Percentiles rank a stretch among this genome's conserved stretches.
Conservation (phyloP, 1,284 basidiomycete species). For the Malassezia brasiliensis region DNA sequence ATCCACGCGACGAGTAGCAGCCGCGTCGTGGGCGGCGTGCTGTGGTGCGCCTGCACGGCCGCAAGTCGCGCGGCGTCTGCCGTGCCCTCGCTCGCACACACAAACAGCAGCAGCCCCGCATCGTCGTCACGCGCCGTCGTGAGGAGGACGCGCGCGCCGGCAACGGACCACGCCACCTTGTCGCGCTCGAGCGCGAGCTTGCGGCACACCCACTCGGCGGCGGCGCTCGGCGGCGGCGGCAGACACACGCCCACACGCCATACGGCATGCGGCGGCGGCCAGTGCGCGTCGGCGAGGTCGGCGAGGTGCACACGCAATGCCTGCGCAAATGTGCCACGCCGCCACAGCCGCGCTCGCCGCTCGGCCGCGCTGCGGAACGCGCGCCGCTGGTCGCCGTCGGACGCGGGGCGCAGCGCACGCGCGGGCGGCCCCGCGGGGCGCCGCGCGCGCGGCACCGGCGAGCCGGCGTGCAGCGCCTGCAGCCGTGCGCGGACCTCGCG, state of each 20-base stretch:
- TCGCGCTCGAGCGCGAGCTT: not conserved
- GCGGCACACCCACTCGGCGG: not conserved
- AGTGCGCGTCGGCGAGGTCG: not conserved
- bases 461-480: not conserved
- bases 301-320: not conserved
- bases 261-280: not conserved
- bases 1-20: conserved; percentile 4
- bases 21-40: not conserved
- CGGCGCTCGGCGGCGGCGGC: not conserved
- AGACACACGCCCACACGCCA: not conserved
- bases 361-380: not conserved
- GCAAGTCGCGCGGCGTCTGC: not conserved
- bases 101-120: not conserved
- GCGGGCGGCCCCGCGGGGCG: not conserved
- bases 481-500: conserved; percentile 6
- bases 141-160: not conserved
- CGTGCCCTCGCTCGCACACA: not conserved
- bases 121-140: not conserved
- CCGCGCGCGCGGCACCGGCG: not conserved
- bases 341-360: conserved; percentile 2
- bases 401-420: not conserved
- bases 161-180: not conserved
- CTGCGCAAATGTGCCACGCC: conserved; percentile 1
- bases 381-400: not conserved
- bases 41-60: not conserved